Evolutionary conservation across 495 filamentous ascomycete species (phyloP), one percentile per base, ranked within the genome.

Genomic region (Tuber aestivum): DNA sequence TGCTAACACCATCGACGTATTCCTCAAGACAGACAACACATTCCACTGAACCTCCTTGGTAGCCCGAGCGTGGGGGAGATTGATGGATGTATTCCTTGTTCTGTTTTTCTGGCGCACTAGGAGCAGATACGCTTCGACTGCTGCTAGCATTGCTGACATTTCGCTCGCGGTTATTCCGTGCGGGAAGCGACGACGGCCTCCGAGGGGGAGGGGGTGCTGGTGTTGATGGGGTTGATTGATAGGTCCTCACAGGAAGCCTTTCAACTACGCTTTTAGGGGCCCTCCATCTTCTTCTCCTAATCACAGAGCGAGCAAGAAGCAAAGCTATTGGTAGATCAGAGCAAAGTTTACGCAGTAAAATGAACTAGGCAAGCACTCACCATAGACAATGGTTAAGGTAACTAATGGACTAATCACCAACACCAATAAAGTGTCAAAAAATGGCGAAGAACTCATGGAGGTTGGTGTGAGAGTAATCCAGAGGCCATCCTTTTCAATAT

Each of bases 1-100:
- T 87, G 83, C 94, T 97, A 80, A 98, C 90, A 41, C 95, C 95
- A 83, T 97, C 96, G 27, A 97, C 87, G 83, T 98, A 99, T 81
- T 99, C 96, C 84, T 99, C 95, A 71, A 98, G 86, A 78, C 95
- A 99, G 38, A 99, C 94, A n/a, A 97, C 95, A 82, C 95, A 99
- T 83, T 98, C 95, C 2, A 92, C 88, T 83, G 97, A 94, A 74
- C 92, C 89, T 69, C 92, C 92, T 83, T 65, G 56, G 27, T 65
- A 65, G 14, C 56, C 56, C 8, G 56, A 65, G 56, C 27, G 12
- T 0, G 56, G 56, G 56, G 56, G 56, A 18, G 27, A 65, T 65
- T 65, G 56, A 91, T 94, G 80, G 96, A 96, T 78, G 85, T 93
- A 89, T 87, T 94, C 81, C 87, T 85, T 82, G 83, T 88, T 70